phyloP scores from a whole-genome alignment of 73 alveolate genomes.

The Urostyla sp. region DNA sequence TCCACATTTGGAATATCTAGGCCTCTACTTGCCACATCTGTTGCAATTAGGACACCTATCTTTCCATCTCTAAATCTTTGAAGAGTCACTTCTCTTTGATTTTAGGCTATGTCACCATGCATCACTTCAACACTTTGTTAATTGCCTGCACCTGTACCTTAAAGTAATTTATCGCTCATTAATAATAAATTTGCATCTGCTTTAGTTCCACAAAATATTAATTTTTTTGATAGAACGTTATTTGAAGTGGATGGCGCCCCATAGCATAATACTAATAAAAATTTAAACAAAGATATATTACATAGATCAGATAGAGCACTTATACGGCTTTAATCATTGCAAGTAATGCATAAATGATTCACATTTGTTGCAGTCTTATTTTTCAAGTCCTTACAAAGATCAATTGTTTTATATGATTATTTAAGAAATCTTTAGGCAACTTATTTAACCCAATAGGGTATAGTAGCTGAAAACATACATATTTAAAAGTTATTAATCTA shows the following conservation, averaged over 20 bases:
- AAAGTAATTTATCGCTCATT: not conserved
- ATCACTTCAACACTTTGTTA: conserved; percentile 73
- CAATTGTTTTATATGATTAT: conserved; percentile 77
- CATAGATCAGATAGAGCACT: conserved; percentile 79
- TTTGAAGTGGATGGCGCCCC: too few relatives aligned
- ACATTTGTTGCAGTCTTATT: conserved; percentile 93
- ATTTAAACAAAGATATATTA: not conserved
- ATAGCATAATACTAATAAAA: not conserved
- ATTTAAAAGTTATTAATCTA: conserved; percentile 87
- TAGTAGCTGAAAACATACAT: conserved; percentile 97
- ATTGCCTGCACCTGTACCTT: conserved; percentile 53
- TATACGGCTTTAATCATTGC: conserved; percentile 78
- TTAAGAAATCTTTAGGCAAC: conserved; percentile 83
- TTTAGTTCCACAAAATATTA: conserved; percentile 80
- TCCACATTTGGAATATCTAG: conserved; percentile 91
- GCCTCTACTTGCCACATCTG: conserved; percentile 92
- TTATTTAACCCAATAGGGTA: conserved; percentile 96
- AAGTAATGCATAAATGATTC: conserved; percentile 85
- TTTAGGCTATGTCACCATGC: conserved; percentile 85
- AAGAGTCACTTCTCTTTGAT: conserved; percentile 77
- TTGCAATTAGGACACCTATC: conserved; percentile 84
- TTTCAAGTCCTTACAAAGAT: conserved; percentile 90
- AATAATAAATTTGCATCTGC: conserved; percentile 76
- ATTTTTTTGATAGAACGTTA: conserved; percentile 62
- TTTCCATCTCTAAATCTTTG: conserved; percentile 83